phyloP scores from a whole-genome alignment of 129 eudicot genomes.

The Centella asiatica region DNA sequence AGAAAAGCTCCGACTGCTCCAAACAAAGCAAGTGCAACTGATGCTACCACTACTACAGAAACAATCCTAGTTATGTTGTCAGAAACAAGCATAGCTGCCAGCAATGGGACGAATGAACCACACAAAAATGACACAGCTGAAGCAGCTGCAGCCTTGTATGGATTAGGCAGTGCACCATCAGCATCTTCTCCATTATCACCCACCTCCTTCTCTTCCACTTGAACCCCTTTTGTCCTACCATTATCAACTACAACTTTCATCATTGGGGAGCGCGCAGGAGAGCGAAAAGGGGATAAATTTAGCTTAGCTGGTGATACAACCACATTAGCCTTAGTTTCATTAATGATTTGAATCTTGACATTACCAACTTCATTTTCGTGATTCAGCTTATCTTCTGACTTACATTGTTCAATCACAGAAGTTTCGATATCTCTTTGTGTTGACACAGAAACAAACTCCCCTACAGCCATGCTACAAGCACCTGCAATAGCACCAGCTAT shows the following conservation, averaged over 20 bases:
- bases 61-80: constrained; percentile 25
- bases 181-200: constrained; percentile 2
- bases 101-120: constrained; percentile 55
- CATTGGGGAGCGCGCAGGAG: constrained; percentile 29
- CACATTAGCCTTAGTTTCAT: neutral
- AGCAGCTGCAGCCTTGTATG: constrained; percentile 56
- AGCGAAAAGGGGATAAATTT: neutral
- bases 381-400: neutral
- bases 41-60: constrained; percentile 34
- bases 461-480: constrained; percentile 61
- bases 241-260: constrained; percentile 23
- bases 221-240: neutral
- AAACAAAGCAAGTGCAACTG: constrained; percentile 41
- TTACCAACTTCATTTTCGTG: neutral
- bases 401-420: neutral
- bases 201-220: constrained; percentile 9
- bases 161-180: constrained; percentile 35
- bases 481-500: constrained; percentile 66
- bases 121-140: constrained; percentile 50
- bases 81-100: constrained; percentile 28
- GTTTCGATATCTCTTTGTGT: constrained; percentile 53
- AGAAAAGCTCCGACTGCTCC: constrained; percentile 53
- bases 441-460: constrained; percentile 60
- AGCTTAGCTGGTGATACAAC: neutral
- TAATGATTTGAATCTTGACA: constrained; percentile 27